phyloP scores from a whole-genome alignment of 2,329 filamentous ascomycete genomes.

The Colletotrichum sp. region DNA sequence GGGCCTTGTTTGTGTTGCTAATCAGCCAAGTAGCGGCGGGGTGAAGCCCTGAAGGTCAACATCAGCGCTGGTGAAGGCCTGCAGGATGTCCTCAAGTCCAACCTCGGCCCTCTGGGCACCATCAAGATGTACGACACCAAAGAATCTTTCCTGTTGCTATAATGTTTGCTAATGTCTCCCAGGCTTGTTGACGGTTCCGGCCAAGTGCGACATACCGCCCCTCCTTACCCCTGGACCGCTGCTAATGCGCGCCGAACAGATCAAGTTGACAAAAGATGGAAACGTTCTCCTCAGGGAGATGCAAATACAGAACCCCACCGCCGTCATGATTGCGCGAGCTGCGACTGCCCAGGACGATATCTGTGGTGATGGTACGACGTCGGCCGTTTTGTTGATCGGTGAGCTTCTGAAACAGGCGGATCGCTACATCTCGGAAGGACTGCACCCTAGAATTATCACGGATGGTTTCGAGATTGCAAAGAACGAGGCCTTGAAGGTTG shows the following conservation, averaged over 20 bases:
- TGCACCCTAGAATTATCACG: constrained; percentile 95
- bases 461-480: constrained; percentile 98
- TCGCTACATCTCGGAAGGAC: constrained; percentile 93
- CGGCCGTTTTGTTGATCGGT: constrained; percentile 91
- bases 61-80: constrained; percentile 94
- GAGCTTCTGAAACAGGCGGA: constrained; percentile 98
- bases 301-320: constrained; percentile 99
- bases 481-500: constrained; percentile 84
- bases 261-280: constrained; percentile 99
- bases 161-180: constrained; percentile 28
- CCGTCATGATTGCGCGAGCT: constrained; percentile 81
- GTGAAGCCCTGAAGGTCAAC: constrained; percentile 96
- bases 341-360: constrained; percentile 99
- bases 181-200: constrained; percentile 75
- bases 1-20: constrained; percentile 45
- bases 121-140: constrained; percentile 81
- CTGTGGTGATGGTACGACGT: constrained; percentile 96
- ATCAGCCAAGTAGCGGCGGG: constrained; percentile 73
- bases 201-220: constrained; percentile 53
- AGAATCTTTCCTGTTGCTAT: neutral
- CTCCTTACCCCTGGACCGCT: constrained; percentile 1
- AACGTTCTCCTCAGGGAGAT: constrained; percentile 81
- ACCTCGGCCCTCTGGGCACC: constrained; percentile 90
- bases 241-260: constrained; percentile 54
- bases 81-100: constrained; percentile 94